Percentiles rank a stretch among this genome's conserved stretches.
Evolutionary conservation across 2,329 filamentous ascomycete species (phyloP).

Genomic region (Penicillium sp.): DNA sequence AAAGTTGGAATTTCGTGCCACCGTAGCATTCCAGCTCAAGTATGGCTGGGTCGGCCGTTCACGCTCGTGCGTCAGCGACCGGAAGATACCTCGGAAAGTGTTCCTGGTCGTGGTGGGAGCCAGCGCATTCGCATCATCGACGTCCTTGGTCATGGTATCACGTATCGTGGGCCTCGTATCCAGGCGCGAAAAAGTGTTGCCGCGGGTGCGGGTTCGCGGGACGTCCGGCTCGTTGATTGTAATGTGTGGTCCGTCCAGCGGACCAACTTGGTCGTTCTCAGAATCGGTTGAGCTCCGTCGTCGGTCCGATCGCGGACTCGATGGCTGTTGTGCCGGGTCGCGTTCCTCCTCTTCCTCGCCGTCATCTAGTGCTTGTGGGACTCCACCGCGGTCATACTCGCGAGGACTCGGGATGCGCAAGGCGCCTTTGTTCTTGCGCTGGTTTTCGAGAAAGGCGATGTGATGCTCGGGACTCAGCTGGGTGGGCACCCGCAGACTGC

Average conservation of each 20-base stretch:
- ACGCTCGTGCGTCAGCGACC: constrained; percentile 40
- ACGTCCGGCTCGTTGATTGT: constrained; percentile 52
- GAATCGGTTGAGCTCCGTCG: constrained; percentile 17
- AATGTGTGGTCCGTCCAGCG: constrained; percentile 44
- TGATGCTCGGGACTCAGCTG: constrained; percentile 70
- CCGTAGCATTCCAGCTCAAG: constrained; percentile 88
- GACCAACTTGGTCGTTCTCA: constrained; percentile 25
- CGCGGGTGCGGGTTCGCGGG: constrained; percentile 34
- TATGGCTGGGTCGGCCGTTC: constrained; percentile 70
- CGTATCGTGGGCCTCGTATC: constrained; percentile 38
- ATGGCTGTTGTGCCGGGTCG: constrained; percentile 19
- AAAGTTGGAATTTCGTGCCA: constrained; percentile 92
- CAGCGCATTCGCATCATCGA: constrained; percentile 27
- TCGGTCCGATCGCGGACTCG: constrained; percentile 27
- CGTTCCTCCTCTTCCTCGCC: constrained; percentile 43
- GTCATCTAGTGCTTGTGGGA: constrained; percentile 62
- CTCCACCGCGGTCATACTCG: constrained; percentile 81
- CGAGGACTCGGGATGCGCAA: constrained; percentile 88
- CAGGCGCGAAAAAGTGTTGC: constrained; percentile 41
- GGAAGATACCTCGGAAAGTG: constrained; percentile 36
- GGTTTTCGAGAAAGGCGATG: constrained; percentile 83
- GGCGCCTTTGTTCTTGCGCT: constrained; percentile 73
- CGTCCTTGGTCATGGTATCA: constrained; percentile 35
- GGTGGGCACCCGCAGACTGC: constrained; percentile 56
- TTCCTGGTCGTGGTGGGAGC: constrained; percentile 29